phyloP scores from a whole-genome alignment of 345 rosid species.

The Boechera stricta region DNA sequence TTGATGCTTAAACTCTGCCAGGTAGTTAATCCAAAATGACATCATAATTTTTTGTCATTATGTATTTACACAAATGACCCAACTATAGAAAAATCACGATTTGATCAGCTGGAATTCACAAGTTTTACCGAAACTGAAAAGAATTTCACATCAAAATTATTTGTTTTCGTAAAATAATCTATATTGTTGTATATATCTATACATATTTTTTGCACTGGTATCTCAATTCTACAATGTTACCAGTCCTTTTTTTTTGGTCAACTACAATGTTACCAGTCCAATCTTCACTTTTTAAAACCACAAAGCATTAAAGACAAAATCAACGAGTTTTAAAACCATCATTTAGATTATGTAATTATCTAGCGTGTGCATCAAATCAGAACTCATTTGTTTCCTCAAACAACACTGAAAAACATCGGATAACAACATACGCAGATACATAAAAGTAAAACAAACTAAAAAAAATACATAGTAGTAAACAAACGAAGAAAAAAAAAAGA shows the following conservation, averaged over 20 bases:
- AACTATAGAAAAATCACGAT: neutral
- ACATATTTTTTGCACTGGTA: neutral
- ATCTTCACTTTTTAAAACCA: neutral
- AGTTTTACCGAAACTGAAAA: neutral
- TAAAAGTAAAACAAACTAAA: neutral
- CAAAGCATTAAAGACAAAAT: slow-evolving; percentile 1
- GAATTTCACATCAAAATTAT: neutral
- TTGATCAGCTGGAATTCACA: neutral
- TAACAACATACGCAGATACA: slow-evolving; percentile 1
- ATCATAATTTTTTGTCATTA: neutral
- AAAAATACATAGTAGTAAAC: neutral
- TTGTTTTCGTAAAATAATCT: neutral
- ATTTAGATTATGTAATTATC: slow-evolving; percentile 5
- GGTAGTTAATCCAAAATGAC: neutral
- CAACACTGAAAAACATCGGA: neutral
- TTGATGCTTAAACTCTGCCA: neutral
- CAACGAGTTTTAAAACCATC: neutral
- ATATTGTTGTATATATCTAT: neutral
- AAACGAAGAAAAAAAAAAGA: neutral
- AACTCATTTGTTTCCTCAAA: neutral
- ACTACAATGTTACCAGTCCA: neutral
- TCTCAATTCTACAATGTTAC: neutral
- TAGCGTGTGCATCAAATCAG: slow-evolving; percentile 6
- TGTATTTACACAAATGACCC: neutral
- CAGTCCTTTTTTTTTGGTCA: neutral